Evolutionary conservation across 371 early-diverging fungal genomes (phyloP).

Genomic region (Fennellomyces sp.): DNA sequence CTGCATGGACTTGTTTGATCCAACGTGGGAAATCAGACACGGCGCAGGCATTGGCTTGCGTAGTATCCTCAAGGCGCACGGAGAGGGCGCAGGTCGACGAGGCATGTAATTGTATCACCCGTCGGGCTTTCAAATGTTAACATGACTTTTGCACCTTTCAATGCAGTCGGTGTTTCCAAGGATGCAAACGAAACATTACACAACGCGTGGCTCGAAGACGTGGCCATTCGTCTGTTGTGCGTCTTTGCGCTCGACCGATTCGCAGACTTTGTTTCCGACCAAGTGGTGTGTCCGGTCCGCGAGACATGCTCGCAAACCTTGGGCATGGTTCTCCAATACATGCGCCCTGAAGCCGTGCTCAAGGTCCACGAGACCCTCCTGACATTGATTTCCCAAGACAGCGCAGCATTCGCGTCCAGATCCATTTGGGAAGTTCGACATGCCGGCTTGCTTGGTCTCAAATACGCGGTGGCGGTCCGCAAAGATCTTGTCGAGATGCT

Average conservation of each 20-base stretch:
- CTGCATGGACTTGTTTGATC: constrained; percentile 89
- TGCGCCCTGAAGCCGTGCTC: constrained; percentile 56
- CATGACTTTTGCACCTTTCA: background rate
- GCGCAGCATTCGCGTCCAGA: constrained; percentile 42
- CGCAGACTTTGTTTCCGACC: constrained; percentile 96
- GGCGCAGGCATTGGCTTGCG: constrained; percentile 96
- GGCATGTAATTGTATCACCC: constrained; percentile 25
- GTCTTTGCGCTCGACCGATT: constrained; percentile 96
- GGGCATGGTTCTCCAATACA: constrained; percentile 80
- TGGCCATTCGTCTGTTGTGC: constrained; percentile 85
- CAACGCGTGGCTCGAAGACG: constrained; percentile 84
- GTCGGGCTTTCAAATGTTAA: background rate
- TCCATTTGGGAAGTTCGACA: constrained; percentile 93
- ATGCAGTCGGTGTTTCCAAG: constrained; percentile 41
- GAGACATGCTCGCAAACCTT: constrained; percentile 95
- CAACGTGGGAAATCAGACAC: constrained; percentile 94
- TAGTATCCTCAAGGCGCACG: constrained; percentile 86
- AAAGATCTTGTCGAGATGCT: constrained; percentile 79
- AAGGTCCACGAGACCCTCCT: constrained; percentile 62
- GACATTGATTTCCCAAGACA: constrained; percentile 62
- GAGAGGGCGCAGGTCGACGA: constrained; percentile 80
- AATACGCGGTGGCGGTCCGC: constrained; percentile 93
- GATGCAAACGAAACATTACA: constrained; percentile 72
- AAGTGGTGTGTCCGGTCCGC: constrained; percentile 94
- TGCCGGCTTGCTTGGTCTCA: constrained; percentile 93